These are phyloP conservation scores for Aureobasidium zeae DNA, from an alignment of 2,329 filamentous ascomycete species.

Conservation along the genomic window DNA sequence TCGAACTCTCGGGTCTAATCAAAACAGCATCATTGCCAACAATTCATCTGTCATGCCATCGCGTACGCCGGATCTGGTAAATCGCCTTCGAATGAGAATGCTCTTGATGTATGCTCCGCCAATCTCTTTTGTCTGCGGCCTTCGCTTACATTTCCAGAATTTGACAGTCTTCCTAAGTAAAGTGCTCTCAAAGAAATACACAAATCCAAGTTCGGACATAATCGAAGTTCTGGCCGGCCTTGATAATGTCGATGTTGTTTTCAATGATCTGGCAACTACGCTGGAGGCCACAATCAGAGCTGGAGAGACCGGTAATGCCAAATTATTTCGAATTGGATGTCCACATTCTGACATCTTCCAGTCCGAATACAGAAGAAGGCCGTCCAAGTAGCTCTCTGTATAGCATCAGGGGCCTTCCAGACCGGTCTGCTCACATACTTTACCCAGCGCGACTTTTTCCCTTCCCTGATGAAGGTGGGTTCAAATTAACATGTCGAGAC, in stretches of 20 bases:
- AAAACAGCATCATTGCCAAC: slow-evolving; percentile 54
- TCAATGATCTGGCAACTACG: slow-evolving; percentile 77
- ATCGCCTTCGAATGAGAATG: slow-evolving; percentile 61
- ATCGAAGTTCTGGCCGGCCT: slow-evolving; percentile 84
- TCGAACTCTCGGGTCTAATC: slow-evolving; percentile 3
- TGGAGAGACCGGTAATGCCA: slow-evolving; percentile 60
- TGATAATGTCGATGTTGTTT: slow-evolving; percentile 75
- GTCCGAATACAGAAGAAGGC: slow-evolving; percentile 70
- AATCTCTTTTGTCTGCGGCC: not conserved
- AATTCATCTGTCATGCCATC: slow-evolving; percentile 68
- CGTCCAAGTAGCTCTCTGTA: slow-evolving; percentile 68
- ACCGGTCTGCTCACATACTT: slow-evolving; percentile 92
- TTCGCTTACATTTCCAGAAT: slow-evolving; percentile 49
- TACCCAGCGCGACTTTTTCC: slow-evolving; percentile 88
- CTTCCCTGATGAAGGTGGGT: slow-evolving; percentile 81
- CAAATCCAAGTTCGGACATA: slow-evolving; percentile 89
- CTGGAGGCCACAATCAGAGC: slow-evolving; percentile 76
- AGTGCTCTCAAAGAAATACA: slow-evolving; percentile 80
- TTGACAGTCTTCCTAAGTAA: slow-evolving; percentile 78
- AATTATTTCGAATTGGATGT: slow-evolving; percentile 27
- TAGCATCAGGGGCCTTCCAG: slow-evolving; percentile 89
- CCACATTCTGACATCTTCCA: slow-evolving; percentile 33
- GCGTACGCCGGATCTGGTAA: slow-evolving; percentile 53
- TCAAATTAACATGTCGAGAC: too few relatives aligned
- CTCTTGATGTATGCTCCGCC: slow-evolving; percentile 62